Base-by-base conservation (phyloP, 345 rosid genomes). In the Kernera saxatilis region DNA sequence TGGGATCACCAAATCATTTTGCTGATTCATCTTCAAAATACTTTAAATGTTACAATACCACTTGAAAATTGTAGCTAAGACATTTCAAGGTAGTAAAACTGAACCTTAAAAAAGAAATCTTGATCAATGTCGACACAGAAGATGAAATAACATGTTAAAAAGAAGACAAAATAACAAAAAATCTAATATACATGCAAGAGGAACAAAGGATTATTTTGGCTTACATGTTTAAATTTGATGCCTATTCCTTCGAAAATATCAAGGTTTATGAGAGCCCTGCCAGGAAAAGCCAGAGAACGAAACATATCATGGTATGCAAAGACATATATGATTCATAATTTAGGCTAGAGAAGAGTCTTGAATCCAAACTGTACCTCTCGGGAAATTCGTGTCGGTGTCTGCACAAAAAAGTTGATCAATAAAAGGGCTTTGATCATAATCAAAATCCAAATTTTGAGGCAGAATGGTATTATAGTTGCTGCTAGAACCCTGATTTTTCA, bases 391-490 rank as follows among this genome's bases (percentile, higher is more conserved):
- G 70, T 73, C 78, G 71, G 83, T 70, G 50, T 51, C 23, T 59
- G 81, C 75, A 54, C 64, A 61, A 43, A 84, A 70, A 69, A 75
- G 58, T 23, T 85, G 81, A 19, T 55, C 85, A n/a, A 60, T 69
- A 58, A 79, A 72, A 71, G 84, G 53, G 75, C 53, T 69, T 44
- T 52, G 79, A 30, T 53, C 78, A 79, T 75, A 65, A 51, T 63
- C 64, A 57, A 69, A 73, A 52, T 85, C 85, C 84, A 83, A 77
- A 55, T 79, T 80, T 25, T 79, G 85, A 57, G 80, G 79, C 56
- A 81, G 62, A 80, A 66, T 83, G 69, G 75, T 64, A 66, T 43
- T 62, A 19, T 64, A 67, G 68, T 67, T 75, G 80, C 21, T 37
- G 46, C 73, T 66, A 69, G 70, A 71, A 66, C 55, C 74, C 32